Evolutionary conservation across 306 rosid genomes (phyloP), one percentile per base, ranked within the genome.

Genomic region (Trifolium fragiferum): DNA sequence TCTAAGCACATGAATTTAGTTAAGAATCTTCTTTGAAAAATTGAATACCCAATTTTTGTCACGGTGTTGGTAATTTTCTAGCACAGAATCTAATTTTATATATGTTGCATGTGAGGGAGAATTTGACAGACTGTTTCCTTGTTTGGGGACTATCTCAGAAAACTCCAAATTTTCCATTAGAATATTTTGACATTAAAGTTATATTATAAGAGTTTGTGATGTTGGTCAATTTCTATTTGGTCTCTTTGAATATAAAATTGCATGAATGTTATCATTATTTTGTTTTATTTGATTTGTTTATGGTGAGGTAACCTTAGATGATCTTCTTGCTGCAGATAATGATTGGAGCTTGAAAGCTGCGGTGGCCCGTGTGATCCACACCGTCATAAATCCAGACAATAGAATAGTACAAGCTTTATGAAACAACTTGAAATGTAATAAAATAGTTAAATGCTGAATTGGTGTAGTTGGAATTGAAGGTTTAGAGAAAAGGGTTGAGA

Each of bases 41-140:
- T 76, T 82, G 75, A 84, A 79, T 64, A 78, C 74, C 80, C 60
- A 65, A 73, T 70, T 73, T 76, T 70, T 67, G 82, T 55, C 83
- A 16, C 72, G 75, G 57, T 54, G 68, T 49, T 54, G 77, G 90
- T 76, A 54, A 46, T 70, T 60, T 23, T 54, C 15, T 30, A 19
- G 35, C 46, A 4, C 59, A 43, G 18, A 19, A 43, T 66, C 33
- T 37, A 19, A 81, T 21, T 12, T 69, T 62, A 27, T 68, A 47
- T 68, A n/a, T 44, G 65, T 32, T 72, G 70, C 82, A 86, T 75
- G 85, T 73, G 87, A 81, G 80, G 84, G 84, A 81, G 79, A 79
- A 81, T 79, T 77, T 86, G 90, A 93, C 89, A 89, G 84, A 57
- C 83, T 89, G 96, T 86, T 75, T 25, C 16, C 23, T 46, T 51